A percentile compares a stretch with the other conserved stretches of the same genome.
Evolutionary conservation across 2,329 filamentous ascomycete genomes (phyloP).

Genomic region (Pestalotiopsis sp.): DNA sequence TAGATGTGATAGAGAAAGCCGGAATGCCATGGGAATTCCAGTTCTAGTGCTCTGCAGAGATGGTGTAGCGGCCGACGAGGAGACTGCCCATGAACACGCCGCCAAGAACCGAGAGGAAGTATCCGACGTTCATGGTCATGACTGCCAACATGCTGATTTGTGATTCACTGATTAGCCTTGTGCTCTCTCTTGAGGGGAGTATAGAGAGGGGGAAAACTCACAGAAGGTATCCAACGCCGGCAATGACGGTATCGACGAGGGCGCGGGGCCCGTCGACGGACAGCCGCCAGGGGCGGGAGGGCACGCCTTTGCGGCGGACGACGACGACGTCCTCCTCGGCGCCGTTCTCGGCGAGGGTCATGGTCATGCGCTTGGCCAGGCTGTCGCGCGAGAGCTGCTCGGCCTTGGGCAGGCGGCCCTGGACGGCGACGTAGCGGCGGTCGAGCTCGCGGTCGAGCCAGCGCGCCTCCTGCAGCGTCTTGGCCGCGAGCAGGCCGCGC

Average conservation of each 20-base stretch:
- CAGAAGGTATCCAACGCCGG: conserved; percentile 34
- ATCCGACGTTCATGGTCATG: conserved; percentile 36
- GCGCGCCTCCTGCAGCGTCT: conserved; percentile 61
- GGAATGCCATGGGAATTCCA: neutral
- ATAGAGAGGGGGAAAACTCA: conserved; percentile 20
- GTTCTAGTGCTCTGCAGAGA: conserved; percentile 49
- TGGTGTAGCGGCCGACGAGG: conserved; percentile 70
- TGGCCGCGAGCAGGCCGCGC: conserved; percentile 71
- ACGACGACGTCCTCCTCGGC: conserved; percentile 80
- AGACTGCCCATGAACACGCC: conserved; percentile 81
- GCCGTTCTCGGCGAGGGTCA: conserved; percentile 69
- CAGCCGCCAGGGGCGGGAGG: conserved; percentile 74
- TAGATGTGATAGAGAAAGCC: neutral
- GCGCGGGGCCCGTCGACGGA: conserved; percentile 57
- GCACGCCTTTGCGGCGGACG: conserved; percentile 58
- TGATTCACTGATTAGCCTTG: conserved; percentile 41
- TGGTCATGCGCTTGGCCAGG: conserved; percentile 64
- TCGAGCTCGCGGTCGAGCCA: conserved; percentile 75
- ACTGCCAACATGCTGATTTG: conserved; percentile 33
- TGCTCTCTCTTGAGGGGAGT: neutral
- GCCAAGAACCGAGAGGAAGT: conserved; percentile 33
- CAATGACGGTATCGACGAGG: conserved; percentile 30
- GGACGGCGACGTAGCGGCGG: conserved; percentile 76
- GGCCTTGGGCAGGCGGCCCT: conserved; percentile 61
- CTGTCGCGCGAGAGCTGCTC: conserved; percentile 62